Evolutionary conservation across 2,329 filamentous ascomycete genomes (phyloP), one percentile per base, ranked within the genome.

Genomic region (Cordyceps farinosa): DNA sequence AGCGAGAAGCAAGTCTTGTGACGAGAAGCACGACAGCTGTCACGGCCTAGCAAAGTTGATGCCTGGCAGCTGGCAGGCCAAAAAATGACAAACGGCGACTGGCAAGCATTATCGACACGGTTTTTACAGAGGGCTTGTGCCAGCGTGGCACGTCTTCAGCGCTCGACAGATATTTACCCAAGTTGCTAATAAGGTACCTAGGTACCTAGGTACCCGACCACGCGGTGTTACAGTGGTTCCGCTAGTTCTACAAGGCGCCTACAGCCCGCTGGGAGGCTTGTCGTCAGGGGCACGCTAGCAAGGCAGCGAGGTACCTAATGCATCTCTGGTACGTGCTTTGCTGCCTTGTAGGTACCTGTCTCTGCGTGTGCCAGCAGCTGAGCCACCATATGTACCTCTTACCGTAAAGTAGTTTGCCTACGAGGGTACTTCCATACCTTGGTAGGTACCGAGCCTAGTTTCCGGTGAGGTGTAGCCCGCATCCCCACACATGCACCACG

Each of bases 21-120:
- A 44, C 29, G 29, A 52, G 8, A 17, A 17, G 3, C 34, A 51
- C n/a, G 11, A 34, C 36, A n/a, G 27, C 27, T 3, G 32, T 22
- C 54, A 22, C 34, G 42, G 10, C 15, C 5, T 34, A 17, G 3
- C 13, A 13, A 40, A 10, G 27, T 42, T 50, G 56, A 32, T 52
- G 47, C 56, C 56, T 50, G 47, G 36, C 57, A 60, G 36, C 57
- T 60, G 57, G 47, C 57, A 60, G 57, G 48, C 47, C 27, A 22
- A 42, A 52, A 34, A 3, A 4, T 7, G 48, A 22, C 47, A 60
- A 34, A 50, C 22, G 34, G 34, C 44, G 34, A n/a, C 13, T 34
- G 48, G 10, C 5, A 45, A 11, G 52, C n/a, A 34, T 40, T 40
- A 30, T 32, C 47, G 27, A 15, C 29, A 29, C 3, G 11, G 4